Conservation (phyloP, 768 basidiomycete genomes). For the Tulasnella sp. region DNA sequence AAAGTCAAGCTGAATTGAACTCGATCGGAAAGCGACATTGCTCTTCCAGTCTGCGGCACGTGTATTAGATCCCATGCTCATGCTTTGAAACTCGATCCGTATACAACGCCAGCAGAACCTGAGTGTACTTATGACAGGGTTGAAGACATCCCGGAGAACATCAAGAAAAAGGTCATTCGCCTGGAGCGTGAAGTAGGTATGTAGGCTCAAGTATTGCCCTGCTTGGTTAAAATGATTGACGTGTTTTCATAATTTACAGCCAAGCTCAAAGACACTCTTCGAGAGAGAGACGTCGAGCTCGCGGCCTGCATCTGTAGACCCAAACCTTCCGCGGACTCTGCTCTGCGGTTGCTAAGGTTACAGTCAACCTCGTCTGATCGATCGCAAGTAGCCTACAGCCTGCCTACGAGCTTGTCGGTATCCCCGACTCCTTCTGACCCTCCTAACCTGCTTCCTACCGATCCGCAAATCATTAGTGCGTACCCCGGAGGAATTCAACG, state of each 20-base stretch:
- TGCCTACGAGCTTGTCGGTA: too few relatives aligned
- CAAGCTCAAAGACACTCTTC: neutral
- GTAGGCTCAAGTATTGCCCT: neutral
- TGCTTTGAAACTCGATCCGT: neutral
- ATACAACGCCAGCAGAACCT: neutral
- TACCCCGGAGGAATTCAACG: neutral
- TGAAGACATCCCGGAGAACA: neutral
- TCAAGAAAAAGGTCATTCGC: neutral
- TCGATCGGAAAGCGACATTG: neutral
- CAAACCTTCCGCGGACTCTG: too few relatives aligned
- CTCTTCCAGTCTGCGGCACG: neutral
- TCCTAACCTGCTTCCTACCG: neutral
- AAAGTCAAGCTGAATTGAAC: too few relatives aligned
- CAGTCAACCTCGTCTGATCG: too few relatives aligned
- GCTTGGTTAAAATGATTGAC: too few relatives aligned
- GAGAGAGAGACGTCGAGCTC: neutral
- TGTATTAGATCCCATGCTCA: slow-evolving; percentile 2
- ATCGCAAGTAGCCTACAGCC: too few relatives aligned
- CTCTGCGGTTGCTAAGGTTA: too few relatives aligned
- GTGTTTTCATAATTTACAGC: neutral
- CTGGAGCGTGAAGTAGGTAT: neutral
- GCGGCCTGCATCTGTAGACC: neutral
- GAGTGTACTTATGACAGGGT: neutral
- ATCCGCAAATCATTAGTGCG: neutral
- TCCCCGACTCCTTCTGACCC: neutral